phyloP scores from a whole-genome alignment of 208 protist species.

The Sergeia podlipaevii region DNA sequence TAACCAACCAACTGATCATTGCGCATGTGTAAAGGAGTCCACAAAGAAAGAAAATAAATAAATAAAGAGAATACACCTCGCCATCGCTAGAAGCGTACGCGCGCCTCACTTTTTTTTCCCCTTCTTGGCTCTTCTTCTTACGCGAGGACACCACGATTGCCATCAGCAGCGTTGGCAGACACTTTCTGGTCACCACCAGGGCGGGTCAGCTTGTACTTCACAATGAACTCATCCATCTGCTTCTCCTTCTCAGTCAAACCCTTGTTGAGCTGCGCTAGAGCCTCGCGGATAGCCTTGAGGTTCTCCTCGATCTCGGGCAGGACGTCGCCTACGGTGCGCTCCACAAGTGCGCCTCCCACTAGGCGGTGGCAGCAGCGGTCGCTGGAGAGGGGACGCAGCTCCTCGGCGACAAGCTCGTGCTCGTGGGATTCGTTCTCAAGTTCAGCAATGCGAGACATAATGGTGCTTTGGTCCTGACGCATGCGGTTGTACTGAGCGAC shows the following conservation, averaged over 20 bases:
- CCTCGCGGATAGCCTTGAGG: slow-evolving; percentile 64
- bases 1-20: too few relatives aligned
- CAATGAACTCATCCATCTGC: slow-evolving; percentile 87
- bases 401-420: slow-evolving; percentile 88
- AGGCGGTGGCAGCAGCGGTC: slow-evolving; percentile 94
- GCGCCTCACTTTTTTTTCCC: background rate
- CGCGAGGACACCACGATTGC: slow-evolving; percentile 61
- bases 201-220: slow-evolving; percentile 64
- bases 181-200: slow-evolving; percentile 36
- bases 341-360: slow-evolving; percentile 93
- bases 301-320: slow-evolving; percentile 94
- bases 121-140: slow-evolving; percentile 14
- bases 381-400: slow-evolving; percentile 79
- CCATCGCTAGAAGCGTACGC: too few relatives aligned
- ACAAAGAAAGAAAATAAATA: too few relatives aligned
- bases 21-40: too few relatives aligned
- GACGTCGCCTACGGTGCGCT: slow-evolving; percentile 94
- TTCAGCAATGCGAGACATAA: slow-evolving; percentile 86
- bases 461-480: slow-evolving; percentile 81
- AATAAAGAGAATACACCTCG: too few relatives aligned
- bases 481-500: slow-evolving; percentile 82
- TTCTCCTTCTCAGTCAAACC: slow-evolving; percentile 73
- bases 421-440: slow-evolving; percentile 88
- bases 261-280: slow-evolving; percentile 73
- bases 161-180: slow-evolving; percentile 15